phyloP scores from a whole-genome alignment of 116 monocot species.

The Cymodocea nodosa region DNA sequence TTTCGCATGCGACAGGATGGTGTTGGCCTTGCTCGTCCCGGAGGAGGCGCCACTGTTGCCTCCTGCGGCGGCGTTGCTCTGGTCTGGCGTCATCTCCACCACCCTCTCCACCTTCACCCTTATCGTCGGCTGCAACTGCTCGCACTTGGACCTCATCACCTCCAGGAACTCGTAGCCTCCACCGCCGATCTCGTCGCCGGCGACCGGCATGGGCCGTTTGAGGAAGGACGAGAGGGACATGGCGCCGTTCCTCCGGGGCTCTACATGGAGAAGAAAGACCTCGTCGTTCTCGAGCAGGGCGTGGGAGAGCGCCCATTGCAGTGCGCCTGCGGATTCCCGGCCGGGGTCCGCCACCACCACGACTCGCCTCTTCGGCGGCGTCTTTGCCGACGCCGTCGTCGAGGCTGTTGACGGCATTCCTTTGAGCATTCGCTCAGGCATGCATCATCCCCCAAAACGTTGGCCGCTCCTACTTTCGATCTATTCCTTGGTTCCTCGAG shows the following conservation, averaged over 20 bases:
- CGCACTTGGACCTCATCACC: slow-evolving; percentile 49
- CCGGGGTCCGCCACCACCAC: slow-evolving; percentile 37
- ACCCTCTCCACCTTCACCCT: slow-evolving; percentile 50
- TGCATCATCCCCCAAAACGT: too few relatives aligned
- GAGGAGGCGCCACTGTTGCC: background rate
- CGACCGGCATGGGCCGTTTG: slow-evolving; percentile 13
- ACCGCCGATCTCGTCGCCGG: background rate
- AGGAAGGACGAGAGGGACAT: slow-evolving; percentile 22
- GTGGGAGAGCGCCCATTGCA: slow-evolving; percentile 70
- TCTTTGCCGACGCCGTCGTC: background rate
- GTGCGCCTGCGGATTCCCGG: slow-evolving; percentile 43
- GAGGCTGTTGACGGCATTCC: background rate
- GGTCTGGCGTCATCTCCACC: slow-evolving; percentile 41
- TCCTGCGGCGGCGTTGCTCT: slow-evolving; percentile 14
- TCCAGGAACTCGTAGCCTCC: slow-evolving; percentile 43
- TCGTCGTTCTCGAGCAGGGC: slow-evolving; percentile 59
- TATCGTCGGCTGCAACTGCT: slow-evolving; percentile 38
- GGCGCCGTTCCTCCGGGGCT: slow-evolving; percentile 8
- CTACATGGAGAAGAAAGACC: slow-evolving; percentile 56
- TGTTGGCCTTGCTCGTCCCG: slow-evolving; percentile 27
- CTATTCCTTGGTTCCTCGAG: too few relatives aligned
- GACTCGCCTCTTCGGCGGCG: slow-evolving; percentile 19
- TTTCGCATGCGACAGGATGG: slow-evolving; percentile 39
- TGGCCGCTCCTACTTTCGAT: too few relatives aligned
- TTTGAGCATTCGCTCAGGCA: too few relatives aligned